Evolutionary conservation across 768 basidiomycete genomes (phyloP).

Genomic region (Boletellus ananas): DNA sequence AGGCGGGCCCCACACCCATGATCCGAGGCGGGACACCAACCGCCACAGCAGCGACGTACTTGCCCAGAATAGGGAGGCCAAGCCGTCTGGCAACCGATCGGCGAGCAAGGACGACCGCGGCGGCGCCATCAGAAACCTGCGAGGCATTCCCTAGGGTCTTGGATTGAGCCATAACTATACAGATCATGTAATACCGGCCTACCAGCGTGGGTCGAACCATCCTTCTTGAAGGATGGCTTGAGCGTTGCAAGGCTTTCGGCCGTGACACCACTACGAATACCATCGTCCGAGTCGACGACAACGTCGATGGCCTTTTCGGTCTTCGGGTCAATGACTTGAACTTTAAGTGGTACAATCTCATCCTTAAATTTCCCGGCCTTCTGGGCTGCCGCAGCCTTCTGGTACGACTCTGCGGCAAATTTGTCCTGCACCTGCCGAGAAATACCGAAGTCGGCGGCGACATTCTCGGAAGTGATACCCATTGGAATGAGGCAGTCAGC

Average conservation of each 20-base stretch:
- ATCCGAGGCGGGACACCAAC: constrained; percentile 84
- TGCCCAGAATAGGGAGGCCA: constrained; percentile 83
- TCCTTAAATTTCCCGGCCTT: constrained; percentile 77
- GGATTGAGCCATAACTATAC: constrained; percentile 1
- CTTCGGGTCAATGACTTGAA: constrained; percentile 68
- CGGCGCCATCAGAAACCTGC: constrained; percentile 90
- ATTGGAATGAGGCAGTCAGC: constrained; percentile 83
- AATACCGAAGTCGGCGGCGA: constrained; percentile 73
- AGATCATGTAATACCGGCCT: constrained; percentile 10
- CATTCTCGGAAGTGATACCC: constrained; percentile 96
- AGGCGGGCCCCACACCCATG: constrained; percentile 91
- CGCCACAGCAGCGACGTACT: constrained; percentile 66
- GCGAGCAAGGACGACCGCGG: constrained; percentile 80
- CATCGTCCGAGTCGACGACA: constrained; percentile 78
- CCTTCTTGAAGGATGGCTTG: constrained; percentile 80
- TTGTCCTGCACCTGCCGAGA: constrained; percentile 75
- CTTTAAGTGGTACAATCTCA: constrained; percentile 81
- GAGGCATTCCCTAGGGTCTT: constrained; percentile 62
- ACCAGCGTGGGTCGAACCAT: constrained; percentile 74
- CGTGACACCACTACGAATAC: constrained; percentile 82
- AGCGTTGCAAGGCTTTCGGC: constrained; percentile 72
- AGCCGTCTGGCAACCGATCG: constrained; percentile 78
- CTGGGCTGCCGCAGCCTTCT: constrained; percentile 76
- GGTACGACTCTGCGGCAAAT: constrained; percentile 82
- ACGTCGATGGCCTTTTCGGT: constrained; percentile 64